Percentiles rank a stretch among this genome's conserved stretches.
Evolutionary conservation across 441 rosid genomes (phyloP).

Genomic region (Cnidoscolus chayamansa): DNA sequence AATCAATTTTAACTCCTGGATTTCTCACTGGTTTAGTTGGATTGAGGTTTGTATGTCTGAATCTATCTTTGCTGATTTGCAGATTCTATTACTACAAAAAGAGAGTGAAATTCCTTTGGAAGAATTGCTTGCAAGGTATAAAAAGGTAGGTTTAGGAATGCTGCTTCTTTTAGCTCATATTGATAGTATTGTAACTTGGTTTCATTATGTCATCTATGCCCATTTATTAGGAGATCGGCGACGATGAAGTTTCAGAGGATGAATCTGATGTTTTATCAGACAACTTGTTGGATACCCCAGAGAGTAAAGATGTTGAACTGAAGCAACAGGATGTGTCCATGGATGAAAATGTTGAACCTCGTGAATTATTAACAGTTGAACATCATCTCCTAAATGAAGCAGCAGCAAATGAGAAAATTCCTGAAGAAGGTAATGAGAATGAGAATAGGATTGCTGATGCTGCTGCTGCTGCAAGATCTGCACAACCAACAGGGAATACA

Average conservation of each 20-base stretch:
- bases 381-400: slow-evolving; percentile 35
- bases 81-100: slow-evolving; percentile 83
- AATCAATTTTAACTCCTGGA: background rate
- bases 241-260: slow-evolving; percentile 66
- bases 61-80: slow-evolving; percentile 32
- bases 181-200: slow-evolving; percentile 21
- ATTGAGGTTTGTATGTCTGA: slow-evolving; percentile 11
- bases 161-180: slow-evolving; percentile 20
- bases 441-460: slow-evolving; percentile 93
- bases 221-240: slow-evolving; percentile 54
- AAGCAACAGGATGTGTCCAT: slow-evolving; percentile 41
- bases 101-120: slow-evolving; percentile 90
- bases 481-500: slow-evolving; percentile 99
- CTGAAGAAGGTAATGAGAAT: slow-evolving; percentile 52
- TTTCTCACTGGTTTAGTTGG: slow-evolving; percentile 11
- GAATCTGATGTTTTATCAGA: slow-evolving; percentile 70
- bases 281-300: slow-evolving; percentile 36
- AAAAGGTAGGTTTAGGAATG: slow-evolving; percentile 68
- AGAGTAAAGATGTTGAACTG: slow-evolving; percentile 36
- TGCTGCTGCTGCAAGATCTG: slow-evolving; percentile 99
- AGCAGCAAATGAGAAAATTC: slow-evolving; percentile 36
- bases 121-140: slow-evolving; percentile 95
- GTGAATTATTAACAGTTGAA: slow-evolving; percentile 34
- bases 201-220: slow-evolving; percentile 28
- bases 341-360: slow-evolving; percentile 39